phyloP scores from a whole-genome alignment of 352 stramenopile genomes.

The Saprolegnia diclina region DNA sequence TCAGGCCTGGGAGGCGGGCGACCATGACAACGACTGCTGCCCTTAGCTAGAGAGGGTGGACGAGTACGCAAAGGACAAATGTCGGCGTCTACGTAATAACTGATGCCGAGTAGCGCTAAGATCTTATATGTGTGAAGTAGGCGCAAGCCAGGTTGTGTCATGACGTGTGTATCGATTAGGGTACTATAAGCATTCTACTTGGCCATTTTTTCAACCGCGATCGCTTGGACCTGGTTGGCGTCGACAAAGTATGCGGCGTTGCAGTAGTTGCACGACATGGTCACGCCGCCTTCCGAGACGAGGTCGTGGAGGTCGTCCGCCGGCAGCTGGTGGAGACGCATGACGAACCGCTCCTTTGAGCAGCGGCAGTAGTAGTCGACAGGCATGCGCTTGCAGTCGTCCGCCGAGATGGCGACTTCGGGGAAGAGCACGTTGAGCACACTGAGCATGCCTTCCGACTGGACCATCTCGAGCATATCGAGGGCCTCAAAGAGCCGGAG shows the following conservation, averaged over 20 bases:
- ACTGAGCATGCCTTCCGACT: conserved; percentile 52
- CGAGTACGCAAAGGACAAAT: no score
- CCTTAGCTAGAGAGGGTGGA: no score
- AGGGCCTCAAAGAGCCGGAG: conserved; percentile 61
- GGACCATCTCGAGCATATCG: conserved; percentile 39
- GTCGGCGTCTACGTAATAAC: no score
- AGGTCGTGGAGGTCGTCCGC: conserved; percentile 44
- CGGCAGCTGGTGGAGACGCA: conserved; percentile 49
- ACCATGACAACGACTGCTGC: no score
- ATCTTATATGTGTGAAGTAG: no score
- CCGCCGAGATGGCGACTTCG: conserved; percentile 50
- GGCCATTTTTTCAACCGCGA: neutral
- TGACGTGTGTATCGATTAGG: no score
- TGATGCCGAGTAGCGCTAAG: no score
- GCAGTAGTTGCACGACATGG: conserved; percentile 81
- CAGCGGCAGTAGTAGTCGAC: conserved; percentile 83
- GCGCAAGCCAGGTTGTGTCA: no score
- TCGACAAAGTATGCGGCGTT: conserved; percentile 54
- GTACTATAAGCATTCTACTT: neutral
- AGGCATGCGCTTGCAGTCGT: conserved; percentile 41
- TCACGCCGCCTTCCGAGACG: conserved; percentile 40
- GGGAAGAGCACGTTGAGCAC: conserved; percentile 76
- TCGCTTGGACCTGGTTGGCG: neutral
- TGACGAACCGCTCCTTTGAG: conserved; percentile 61
- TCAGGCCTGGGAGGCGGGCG: no score